Conservation (phyloP, 2,329 filamentous ascomycete species). For the Aspergillus novoparasiticus region DNA sequence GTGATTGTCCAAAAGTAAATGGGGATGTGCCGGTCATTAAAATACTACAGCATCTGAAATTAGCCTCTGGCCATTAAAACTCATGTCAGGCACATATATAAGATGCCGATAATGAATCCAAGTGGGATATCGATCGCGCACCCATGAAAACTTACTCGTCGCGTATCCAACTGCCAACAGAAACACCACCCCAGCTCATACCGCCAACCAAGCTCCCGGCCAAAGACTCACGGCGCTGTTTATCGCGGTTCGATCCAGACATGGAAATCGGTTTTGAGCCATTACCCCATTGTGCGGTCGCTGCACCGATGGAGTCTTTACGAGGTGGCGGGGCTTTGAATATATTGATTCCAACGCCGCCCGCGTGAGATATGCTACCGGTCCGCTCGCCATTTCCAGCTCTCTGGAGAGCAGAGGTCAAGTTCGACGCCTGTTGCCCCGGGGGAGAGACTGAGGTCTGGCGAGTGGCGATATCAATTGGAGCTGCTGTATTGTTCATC, state of each 20-base stretch:
- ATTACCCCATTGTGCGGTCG: conserved; percentile 57
- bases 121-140: conserved; percentile 22
- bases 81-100: background rate
- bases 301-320: conserved; percentile 58
- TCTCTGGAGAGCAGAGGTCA: conserved; percentile 63
- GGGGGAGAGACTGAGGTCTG: conserved; percentile 62
- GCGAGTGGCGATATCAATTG: conserved; percentile 63
- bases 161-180: conserved; percentile 93
- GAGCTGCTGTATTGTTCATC: conserved; percentile 58
- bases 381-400: conserved; percentile 46
- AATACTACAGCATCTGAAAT: conserved; percentile 63
- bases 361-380: conserved; percentile 48
- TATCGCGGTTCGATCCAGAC: conserved; percentile 51
- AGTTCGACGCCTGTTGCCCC: conserved; percentile 62
- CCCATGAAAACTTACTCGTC: conserved; percentile 79
- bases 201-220: conserved; percentile 69
- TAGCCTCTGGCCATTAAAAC: conserved; percentile 3
- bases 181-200: conserved; percentile 96
- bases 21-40: conserved; percentile 97
- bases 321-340: conserved; percentile 47
- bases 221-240: conserved; percentile 60
- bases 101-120: conserved; percentile 8
- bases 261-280: conserved; percentile 65
- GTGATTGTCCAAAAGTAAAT: conserved; percentile 77
- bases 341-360: conserved; percentile 39